Percentiles rank a stretch among this genome's conserved stretches.
Conservation (phyloP, 129 eudicot species). For the Escallonia herrerae region DNA sequence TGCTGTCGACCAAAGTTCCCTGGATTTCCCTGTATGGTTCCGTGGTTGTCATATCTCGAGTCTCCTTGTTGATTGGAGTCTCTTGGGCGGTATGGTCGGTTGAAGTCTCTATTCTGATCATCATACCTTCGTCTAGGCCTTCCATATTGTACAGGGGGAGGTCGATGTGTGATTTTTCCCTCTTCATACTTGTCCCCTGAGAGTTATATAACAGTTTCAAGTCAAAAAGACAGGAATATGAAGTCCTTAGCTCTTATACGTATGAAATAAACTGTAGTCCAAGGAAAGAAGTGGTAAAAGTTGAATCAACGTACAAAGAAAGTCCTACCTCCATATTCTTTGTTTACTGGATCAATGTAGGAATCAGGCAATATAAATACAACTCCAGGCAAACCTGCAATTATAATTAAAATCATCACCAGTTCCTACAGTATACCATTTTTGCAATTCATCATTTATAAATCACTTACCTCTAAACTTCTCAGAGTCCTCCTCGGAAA, state of each 20-base stretch:
- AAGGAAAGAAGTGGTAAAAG: background rate
- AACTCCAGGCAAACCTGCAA: constrained; percentile 72
- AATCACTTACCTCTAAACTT: constrained; percentile 49
- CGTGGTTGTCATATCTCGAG: constrained; percentile 8
- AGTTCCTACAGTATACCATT: background rate
- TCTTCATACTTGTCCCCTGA: constrained; percentile 90
- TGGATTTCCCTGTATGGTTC: constrained; percentile 12
- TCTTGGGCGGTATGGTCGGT: constrained; percentile 25
- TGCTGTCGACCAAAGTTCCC: constrained; percentile 19
- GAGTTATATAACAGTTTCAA: constrained; percentile 1
- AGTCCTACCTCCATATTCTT: constrained; percentile 79
- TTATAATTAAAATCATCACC: background rate
- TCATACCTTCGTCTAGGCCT: constrained; percentile 44
- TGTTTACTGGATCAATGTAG: constrained; percentile 89
- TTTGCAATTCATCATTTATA: background rate
- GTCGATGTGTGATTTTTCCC: constrained; percentile 80
- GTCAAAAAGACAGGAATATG: background rate
- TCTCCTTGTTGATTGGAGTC: constrained; percentile 22
- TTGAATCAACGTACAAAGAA: no score
- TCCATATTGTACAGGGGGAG: constrained; percentile 79
- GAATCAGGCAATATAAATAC: constrained; percentile 92
- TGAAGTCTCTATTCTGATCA: constrained; percentile 37
- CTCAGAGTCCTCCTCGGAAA: constrained; percentile 79
- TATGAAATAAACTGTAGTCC: background rate
- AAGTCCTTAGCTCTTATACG: background rate